Evolutionary conservation across 257 asterid species (phyloP), one percentile per base, ranked within the genome.

Genomic region (Salvia rosmarinus): DNA sequence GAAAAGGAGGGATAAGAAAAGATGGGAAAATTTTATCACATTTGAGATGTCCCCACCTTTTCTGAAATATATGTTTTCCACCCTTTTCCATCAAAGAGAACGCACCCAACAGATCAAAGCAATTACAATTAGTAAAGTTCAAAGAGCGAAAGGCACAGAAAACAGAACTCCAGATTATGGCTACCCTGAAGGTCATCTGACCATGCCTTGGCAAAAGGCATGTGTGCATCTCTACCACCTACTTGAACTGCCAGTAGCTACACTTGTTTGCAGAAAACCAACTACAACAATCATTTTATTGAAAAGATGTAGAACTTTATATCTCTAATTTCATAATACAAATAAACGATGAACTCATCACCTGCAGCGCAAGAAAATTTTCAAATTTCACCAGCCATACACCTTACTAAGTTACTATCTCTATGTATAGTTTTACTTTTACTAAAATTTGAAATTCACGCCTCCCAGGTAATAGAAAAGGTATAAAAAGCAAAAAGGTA

Each of bases 261-360:
- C 71, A 21, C 56, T 57, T 23, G 19, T 75, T 46, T 37, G 52
- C 50, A 51, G 60, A 28, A 58, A 68, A 52, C 67, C 16, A 37
- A 35, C n/a, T n/a, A n/a, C n/a, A n/a, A n/a, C n/a, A n/a, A n/a
- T n/a, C n/a, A n/a, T n/a, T n/a, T n/a, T n/a, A n/a, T n/a, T n/a
- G n/a, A n/a, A n/a, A n/a, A n/a, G n/a, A n/a, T n/a, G n/a, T n/a
- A n/a, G n/a, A 59, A 5, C 51, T 60, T 21, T 35, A 42, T 42
- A 54, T 17, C 67, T 25, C 55, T 9, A 28, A 70, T 57, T 65
- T 57, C 67, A 20, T 47, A 46, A n/a, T n/a, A n/a, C n/a, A n/a
- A n/a, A n/a, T n/a, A n/a, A n/a, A n/a, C n/a, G n/a, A n/a, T n/a
- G 28, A 40, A 42, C 34, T 17, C 56, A 20, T 30, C 35, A 32